Conservation (phyloP, 306 rosid species). For the Pterocarpus macrocarpus region DNA sequence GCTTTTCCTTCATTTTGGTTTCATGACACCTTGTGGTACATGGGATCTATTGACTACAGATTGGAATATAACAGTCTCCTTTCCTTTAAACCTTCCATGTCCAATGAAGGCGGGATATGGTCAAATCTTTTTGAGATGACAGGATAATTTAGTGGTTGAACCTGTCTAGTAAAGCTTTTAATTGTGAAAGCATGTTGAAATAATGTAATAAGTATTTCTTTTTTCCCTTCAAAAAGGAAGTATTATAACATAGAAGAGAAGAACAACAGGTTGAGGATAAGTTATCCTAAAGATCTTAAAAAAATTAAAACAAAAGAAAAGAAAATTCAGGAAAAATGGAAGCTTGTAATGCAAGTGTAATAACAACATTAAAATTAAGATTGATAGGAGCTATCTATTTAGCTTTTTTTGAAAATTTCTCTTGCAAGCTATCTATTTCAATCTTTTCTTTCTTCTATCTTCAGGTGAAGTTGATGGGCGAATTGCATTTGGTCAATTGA, state of each 20-base stretch:
- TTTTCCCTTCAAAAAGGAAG: constrained; percentile 10
- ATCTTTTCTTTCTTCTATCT: constrained; percentile 25
- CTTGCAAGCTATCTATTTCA: background rate
- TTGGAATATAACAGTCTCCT: background rate
- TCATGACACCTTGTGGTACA: background rate
- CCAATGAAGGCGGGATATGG: background rate
- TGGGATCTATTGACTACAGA: constrained; percentile 6
- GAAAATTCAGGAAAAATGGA: constrained; percentile 5
- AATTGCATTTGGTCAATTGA: constrained; percentile 87
- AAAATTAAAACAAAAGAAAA: constrained; percentile 1
- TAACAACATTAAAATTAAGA: constrained; percentile 2
- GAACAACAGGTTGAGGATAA: background rate
- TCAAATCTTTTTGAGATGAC: constrained; percentile 9
- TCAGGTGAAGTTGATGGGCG: constrained; percentile 89
- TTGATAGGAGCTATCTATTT: constrained; percentile 28
- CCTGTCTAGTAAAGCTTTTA: constrained; percentile 28
- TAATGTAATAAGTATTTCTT: background rate
- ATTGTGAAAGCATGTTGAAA: constrained; percentile 4
- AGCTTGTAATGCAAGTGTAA: constrained; percentile 13
- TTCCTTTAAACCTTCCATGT: constrained; percentile 34
- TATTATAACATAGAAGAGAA: constrained; percentile 30
- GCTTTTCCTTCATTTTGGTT: constrained; percentile 10
- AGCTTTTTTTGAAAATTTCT: constrained; percentile 7
- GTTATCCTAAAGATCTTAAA: constrained; percentile 13
- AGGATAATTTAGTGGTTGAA: constrained; percentile 12